These are phyloP conservation scores for Eucalyptus polyanthemos DNA, from an alignment of 345 rosid species.

Conservation along the genomic window DNA sequence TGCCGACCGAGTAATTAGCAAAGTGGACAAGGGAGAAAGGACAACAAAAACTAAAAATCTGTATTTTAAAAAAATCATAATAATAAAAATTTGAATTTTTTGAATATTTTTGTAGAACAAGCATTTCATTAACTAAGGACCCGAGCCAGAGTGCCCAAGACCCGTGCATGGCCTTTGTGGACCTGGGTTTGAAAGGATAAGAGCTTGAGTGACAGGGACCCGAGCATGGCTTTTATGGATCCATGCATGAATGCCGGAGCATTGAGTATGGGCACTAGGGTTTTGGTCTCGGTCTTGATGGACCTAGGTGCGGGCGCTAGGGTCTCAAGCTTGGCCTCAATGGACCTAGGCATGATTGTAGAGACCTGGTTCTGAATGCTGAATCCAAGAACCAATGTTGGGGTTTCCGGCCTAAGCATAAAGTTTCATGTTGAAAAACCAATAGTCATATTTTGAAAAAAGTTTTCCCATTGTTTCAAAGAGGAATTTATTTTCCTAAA, in stretches of 20 bases:
- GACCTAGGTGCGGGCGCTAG: fast-evolving
- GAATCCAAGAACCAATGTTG: neutral
- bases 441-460: neutral
- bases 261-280: neutral
- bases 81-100: no score
- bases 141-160: neutral
- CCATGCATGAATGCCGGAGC: neutral
- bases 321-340: no score
- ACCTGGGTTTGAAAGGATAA: neutral
- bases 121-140: neutral
- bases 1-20: fast-evolving
- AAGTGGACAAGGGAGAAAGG: no score
- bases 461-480: no score
- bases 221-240: neutral
- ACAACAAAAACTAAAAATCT: no score
- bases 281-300: neutral
- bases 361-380: neutral
- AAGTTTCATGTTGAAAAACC: fast-evolving
- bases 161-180: neutral
- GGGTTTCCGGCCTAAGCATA: neutral
- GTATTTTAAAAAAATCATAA: no score
- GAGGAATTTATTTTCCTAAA: neutral
- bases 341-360: neutral
- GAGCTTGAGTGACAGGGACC: neutral
- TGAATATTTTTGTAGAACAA: neutral